phyloP scores from a whole-genome alignment of 257 asterid genomes.

The Solanum arcanum region DNA sequence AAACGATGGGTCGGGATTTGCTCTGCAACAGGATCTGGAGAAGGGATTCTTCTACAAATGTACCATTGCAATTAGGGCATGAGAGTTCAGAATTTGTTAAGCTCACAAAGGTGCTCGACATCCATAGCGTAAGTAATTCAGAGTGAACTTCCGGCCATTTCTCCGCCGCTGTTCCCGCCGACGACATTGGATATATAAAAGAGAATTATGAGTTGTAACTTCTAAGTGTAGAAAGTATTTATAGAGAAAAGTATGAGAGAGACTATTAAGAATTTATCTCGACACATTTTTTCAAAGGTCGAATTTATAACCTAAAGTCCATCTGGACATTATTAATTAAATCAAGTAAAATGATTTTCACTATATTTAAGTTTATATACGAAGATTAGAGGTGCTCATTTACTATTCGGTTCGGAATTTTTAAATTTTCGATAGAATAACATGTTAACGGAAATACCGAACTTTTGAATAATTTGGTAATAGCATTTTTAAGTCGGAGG shows the following conservation, averaged over 20 bases:
- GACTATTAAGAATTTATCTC: not conserved
- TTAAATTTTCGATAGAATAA: too few species aligned
- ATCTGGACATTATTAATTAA: too few species aligned
- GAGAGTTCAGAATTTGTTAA: slow-evolving; percentile 34
- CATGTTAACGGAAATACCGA: too few species aligned
- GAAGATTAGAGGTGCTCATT: too few species aligned
- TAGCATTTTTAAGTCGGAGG: too few species aligned
- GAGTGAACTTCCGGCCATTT: not conserved
- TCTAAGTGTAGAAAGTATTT: not conserved
- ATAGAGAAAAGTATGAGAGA: not conserved
- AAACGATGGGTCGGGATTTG: not conserved
- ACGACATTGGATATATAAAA: not conserved
- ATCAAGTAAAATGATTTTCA: too few species aligned
- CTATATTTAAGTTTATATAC: too few species aligned
- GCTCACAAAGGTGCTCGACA: slow-evolving; percentile 43
- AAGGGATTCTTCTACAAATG: slow-evolving; percentile 47
- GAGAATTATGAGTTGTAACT: not conserved
- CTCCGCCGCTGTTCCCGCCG: not conserved
- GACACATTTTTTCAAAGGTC: not conserved
- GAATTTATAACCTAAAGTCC: too few species aligned
- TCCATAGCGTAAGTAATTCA: slow-evolving; percentile 49
- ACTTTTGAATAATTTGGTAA: too few species aligned
- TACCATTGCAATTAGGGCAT: slow-evolving; percentile 67
- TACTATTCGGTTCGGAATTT: too few species aligned
- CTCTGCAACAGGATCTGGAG: slow-evolving; percentile 12